Conservation (phyloP, 805 yeast genomes). For the Yamadazyma endophytica region DNA sequence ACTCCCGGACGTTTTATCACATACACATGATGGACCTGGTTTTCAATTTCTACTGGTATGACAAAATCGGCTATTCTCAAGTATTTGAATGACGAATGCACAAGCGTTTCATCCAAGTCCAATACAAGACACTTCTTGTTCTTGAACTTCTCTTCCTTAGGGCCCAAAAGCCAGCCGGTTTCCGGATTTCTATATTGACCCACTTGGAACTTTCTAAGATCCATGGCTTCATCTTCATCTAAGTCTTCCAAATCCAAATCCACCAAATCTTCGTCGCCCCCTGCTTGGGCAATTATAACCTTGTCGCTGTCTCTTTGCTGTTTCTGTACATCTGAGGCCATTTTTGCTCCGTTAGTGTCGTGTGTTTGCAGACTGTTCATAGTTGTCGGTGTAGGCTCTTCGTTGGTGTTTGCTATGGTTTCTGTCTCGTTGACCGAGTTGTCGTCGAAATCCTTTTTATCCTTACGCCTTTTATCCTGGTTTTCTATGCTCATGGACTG, state of each 20-base stretch:
- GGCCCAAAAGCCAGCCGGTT: constrained; percentile 63
- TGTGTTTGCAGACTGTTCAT: constrained; percentile 1
- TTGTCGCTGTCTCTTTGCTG: constrained; percentile 9
- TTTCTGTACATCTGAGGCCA: not conserved
- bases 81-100: constrained; percentile 91
- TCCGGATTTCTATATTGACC: constrained; percentile 64
- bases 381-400: constrained; percentile 8
- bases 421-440: constrained; percentile 38
- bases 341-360: constrained; percentile 2
- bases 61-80: constrained; percentile 93
- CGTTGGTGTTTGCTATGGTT: constrained; percentile 30
- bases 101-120: constrained; percentile 94
- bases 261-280: constrained; percentile 12
- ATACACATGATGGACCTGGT: constrained; percentile 87
- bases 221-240: constrained; percentile 37
- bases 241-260: constrained; percentile 14
- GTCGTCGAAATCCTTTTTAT: constrained; percentile 34
- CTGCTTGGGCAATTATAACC: constrained; percentile 7
- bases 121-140: constrained; percentile 82
- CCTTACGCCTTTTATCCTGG: constrained; percentile 7
- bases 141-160: constrained; percentile 44
- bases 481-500: not conserved
- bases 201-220: constrained; percentile 61
- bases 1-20: constrained; percentile 98
- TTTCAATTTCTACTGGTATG: constrained; percentile 95